These are phyloP conservation scores for Trichothecium sympodiale DNA, from an alignment of 2,329 filamentous ascomycete genomes.

Conservation along the genomic window DNA sequence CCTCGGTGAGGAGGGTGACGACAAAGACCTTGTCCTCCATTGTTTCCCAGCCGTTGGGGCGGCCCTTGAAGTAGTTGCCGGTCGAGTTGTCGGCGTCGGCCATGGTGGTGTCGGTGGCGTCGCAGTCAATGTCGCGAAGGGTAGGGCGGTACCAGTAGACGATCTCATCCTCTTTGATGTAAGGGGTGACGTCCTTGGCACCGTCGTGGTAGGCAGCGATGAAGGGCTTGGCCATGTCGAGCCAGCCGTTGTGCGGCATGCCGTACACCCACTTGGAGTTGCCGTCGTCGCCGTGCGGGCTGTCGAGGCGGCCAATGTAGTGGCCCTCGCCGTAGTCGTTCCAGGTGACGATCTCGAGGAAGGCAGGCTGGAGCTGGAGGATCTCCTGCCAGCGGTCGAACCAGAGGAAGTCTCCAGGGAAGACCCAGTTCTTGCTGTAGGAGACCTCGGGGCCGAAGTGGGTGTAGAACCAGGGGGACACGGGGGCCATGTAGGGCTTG, in stretches of 20 bases:
- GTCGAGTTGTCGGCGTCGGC: constrained; percentile 29
- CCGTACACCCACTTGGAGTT: constrained; percentile 37
- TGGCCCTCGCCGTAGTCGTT: constrained; percentile 44
- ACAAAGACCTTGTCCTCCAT: constrained; percentile 40
- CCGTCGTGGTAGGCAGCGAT: constrained; percentile 41
- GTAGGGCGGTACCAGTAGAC: constrained; percentile 47
- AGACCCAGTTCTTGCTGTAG: constrained; percentile 45
- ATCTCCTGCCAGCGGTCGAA: constrained; percentile 44
- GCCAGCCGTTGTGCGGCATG: constrained; percentile 36
- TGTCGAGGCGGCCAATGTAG: constrained; percentile 37
- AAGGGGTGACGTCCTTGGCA: constrained; percentile 22
- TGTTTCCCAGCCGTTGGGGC: constrained; percentile 36
- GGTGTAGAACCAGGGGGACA: constrained; percentile 34
- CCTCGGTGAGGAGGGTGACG: constrained; percentile 34
- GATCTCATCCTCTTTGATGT: constrained; percentile 35
- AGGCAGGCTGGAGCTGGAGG: constrained; percentile 26
- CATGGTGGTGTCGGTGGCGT: constrained; percentile 39
- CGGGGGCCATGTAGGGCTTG: constrained; percentile 37
- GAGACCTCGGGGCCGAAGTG: constrained; percentile 32
- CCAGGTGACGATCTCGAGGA: constrained; percentile 35
- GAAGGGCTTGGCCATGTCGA: constrained; percentile 41
- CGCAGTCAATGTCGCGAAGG: constrained; percentile 32
- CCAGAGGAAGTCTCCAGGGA: constrained; percentile 47
- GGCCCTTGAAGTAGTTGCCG: constrained; percentile 40
- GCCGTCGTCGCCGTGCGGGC: constrained; percentile 28